phyloP scores from a whole-genome alignment of 805 yeast species.

The Yamadazyma sp. region DNA sequence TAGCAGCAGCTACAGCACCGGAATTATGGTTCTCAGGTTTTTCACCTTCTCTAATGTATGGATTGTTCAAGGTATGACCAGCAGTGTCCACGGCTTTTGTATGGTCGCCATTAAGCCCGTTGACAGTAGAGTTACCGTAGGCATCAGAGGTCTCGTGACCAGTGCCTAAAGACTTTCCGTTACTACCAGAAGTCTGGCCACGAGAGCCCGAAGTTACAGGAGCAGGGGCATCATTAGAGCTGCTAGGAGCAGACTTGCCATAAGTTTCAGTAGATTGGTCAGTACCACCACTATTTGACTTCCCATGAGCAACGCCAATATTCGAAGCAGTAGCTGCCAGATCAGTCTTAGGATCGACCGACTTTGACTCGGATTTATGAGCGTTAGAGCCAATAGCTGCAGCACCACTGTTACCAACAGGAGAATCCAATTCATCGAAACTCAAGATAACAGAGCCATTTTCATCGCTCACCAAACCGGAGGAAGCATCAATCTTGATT shows the following conservation, averaged over 20 bases:
- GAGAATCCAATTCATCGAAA: not conserved
- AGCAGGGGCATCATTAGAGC: not conserved
- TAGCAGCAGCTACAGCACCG: conserved; percentile 2
- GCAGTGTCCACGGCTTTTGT: not conserved
- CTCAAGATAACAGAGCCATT: conserved; percentile 16
- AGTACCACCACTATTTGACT: not conserved
- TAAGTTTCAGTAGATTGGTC: not conserved
- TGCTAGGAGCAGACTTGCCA: not conserved
- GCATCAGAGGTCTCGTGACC: not conserved
- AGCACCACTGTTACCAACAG: not conserved
- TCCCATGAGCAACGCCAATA: not conserved
- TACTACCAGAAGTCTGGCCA: too few species aligned
- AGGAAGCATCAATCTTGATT: conserved; percentile 28
- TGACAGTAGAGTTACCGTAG: too few species aligned
- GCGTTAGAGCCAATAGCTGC: conserved; percentile 3
- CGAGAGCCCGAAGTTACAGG: too few species aligned
- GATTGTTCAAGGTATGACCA: not conserved
- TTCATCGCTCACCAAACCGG: conserved; percentile 32
- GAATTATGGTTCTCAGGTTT: conserved; percentile 1
- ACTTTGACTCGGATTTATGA: too few species aligned
- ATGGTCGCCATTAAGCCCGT: too few species aligned
- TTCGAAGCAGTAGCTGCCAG: conserved; percentile 4
- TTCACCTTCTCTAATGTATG: conserved; percentile 1
- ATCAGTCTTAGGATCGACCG: too few species aligned
- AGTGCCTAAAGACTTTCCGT: not conserved